phyloP scores from a whole-genome alignment of 768 basidiomycete genomes.

The Macrolepiota fuliginosa region DNA sequence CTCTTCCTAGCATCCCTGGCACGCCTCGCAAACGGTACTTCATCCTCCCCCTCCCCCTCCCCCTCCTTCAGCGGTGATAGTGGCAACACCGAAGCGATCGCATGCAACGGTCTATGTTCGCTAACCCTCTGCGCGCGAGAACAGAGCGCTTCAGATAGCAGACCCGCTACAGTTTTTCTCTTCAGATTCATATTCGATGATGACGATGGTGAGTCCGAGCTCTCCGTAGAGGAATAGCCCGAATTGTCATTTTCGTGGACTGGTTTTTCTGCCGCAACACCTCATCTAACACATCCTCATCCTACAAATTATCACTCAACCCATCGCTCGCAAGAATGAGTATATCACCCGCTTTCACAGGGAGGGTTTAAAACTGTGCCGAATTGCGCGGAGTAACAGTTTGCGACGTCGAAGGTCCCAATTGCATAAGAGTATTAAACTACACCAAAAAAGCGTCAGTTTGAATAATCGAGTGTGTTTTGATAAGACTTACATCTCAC shows the following conservation, averaged over 20 bases:
- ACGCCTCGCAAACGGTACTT: constrained; percentile 83
- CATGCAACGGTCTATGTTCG: constrained; percentile 35
- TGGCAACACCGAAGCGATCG: neutral
- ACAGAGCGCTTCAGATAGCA: constrained; percentile 79
- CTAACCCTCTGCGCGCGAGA: constrained; percentile 74
- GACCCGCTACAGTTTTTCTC: constrained; percentile 57
- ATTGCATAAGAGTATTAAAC: constrained; percentile 47
- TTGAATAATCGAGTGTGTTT: neutral
- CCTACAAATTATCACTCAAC: constrained; percentile 85
- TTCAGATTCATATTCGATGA: constrained; percentile 25
- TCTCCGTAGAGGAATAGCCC: constrained; percentile 1
- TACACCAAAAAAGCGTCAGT: neutral
- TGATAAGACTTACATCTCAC: constrained; percentile 61
- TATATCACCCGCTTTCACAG: constrained; percentile 69
- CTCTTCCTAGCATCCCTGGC: constrained; percentile 70
- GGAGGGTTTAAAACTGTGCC: constrained; percentile 67
- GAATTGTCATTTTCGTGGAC: neutral
- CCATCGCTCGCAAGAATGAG: constrained; percentile 83
- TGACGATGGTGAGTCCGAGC: neutral
- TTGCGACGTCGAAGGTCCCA: constrained; percentile 34
- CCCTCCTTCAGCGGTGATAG: neutral
- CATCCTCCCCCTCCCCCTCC: too few species aligned
- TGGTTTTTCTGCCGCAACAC: constrained; percentile 44
- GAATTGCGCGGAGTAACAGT: constrained; percentile 36
- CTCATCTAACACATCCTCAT: constrained; percentile 84